These are phyloP conservation scores for Geranium brycei DNA, from an alignment of 345 rosid species.

Conservation along the genomic window DNA sequence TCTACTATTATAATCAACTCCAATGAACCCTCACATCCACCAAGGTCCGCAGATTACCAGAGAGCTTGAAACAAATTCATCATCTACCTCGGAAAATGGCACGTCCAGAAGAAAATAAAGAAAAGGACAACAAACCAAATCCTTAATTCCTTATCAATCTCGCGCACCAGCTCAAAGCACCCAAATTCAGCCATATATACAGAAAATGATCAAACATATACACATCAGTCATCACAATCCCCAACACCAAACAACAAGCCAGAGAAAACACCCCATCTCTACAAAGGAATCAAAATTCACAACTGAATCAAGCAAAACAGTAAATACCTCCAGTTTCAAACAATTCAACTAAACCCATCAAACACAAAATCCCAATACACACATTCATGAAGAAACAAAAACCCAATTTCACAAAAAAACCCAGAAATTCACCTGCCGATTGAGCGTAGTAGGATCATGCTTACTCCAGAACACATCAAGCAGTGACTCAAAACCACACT, in stretches of 20 bases:
- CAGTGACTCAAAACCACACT: slow-evolving; percentile 49
- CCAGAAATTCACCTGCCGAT: slow-evolving; percentile 58
- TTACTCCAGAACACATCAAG: slow-evolving; percentile 78
- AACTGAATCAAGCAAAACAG: neutral
- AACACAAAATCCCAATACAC: no score
- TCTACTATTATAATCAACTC: no score
- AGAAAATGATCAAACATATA: neutral
- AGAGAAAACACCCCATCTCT: neutral
- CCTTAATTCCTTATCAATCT: neutral
- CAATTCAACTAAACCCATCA: neutral
- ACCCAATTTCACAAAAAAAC: neutral
- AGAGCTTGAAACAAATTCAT: no score
- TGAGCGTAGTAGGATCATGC: slow-evolving; percentile 85
- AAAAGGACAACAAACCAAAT: neutral
- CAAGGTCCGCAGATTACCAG: no score
- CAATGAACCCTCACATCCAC: no score
- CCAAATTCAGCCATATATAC: neutral
- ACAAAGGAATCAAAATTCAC: neutral
- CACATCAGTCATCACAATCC: neutral
- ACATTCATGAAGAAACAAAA: neutral
- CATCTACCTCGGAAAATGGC: neutral
- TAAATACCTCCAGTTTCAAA: neutral
- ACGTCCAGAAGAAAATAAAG: neutral
- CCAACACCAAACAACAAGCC: neutral
- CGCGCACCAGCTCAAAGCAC: neutral